phyloP scores from a whole-genome alignment of 2,329 filamentous ascomycete genomes.

The Aspergillus novofumigatus region DNA sequence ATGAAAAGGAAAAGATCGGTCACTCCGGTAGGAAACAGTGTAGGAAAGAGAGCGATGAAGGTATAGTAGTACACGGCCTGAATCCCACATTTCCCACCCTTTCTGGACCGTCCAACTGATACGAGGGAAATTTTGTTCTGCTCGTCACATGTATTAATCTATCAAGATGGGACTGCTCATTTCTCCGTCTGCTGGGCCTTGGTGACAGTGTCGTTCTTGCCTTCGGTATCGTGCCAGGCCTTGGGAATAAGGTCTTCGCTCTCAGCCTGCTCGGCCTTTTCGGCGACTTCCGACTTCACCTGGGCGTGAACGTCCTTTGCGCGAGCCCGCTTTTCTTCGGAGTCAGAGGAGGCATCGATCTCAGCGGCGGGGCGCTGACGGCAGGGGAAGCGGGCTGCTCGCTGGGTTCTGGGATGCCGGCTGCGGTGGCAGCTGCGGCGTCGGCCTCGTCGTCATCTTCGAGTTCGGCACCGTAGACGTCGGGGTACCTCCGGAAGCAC shows the following conservation, averaged over 20 bases:
- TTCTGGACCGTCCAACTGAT: neutral
- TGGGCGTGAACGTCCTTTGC: slow-evolving; percentile 21
- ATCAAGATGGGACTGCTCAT: slow-evolving; percentile 5
- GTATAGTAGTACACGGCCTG: neutral
- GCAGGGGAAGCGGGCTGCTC: slow-evolving; percentile 12
- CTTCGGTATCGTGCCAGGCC: slow-evolving; percentile 44
- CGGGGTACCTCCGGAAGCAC: slow-evolving; percentile 89
- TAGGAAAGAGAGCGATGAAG: neutral
- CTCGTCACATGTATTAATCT: neutral
- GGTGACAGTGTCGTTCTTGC: slow-evolving; percentile 15
- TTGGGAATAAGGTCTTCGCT: slow-evolving; percentile 46
- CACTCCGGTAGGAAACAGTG: neutral
- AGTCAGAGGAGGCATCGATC: slow-evolving; percentile 20
- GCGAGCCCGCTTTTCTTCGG: slow-evolving; percentile 23
- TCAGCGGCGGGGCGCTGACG: slow-evolving; percentile 16
- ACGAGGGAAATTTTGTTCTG: neutral
- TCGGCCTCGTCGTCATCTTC: slow-evolving; percentile 62
- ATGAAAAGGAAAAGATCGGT: neutral
- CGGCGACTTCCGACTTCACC: slow-evolving; percentile 17
- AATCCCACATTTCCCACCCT: neutral
- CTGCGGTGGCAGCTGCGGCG: slow-evolving; percentile 30
- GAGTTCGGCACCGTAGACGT: slow-evolving; percentile 86
- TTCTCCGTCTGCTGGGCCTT: slow-evolving; percentile 14
- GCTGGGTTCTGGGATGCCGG: slow-evolving; percentile 7
- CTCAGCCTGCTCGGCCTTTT: slow-evolving; percentile 33